Conservation (phyloP, 768 basidiomycete species). For the Suillus discolor region DNA sequence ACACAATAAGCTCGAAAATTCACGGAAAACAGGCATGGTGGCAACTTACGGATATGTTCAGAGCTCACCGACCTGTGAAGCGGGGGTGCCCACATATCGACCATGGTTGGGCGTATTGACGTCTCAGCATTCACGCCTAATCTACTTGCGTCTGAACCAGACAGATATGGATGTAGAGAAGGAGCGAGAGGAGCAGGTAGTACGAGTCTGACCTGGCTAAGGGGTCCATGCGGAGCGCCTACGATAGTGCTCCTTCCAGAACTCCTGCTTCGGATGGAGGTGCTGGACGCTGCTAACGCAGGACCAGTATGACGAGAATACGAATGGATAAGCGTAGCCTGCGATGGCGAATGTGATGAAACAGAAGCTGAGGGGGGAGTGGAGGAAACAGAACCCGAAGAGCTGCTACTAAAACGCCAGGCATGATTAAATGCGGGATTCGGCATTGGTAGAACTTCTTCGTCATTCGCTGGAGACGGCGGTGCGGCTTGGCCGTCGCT, state of each 20-base stretch:
- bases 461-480: slow-evolving; percentile 3
- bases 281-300: slow-evolving; percentile 40
- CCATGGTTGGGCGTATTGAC: slow-evolving; percentile 28
- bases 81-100: slow-evolving; percentile 40
- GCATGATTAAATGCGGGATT: slow-evolving; percentile 7
- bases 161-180: slow-evolving; percentile 27
- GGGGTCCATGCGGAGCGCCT: slow-evolving; percentile 63
- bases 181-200: slow-evolving; percentile 66
- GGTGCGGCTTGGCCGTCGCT: slow-evolving; percentile 17
- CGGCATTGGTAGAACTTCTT: slow-evolving; percentile 3
- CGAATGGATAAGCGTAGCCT: slow-evolving; percentile 13
- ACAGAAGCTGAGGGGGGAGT: slow-evolving; percentile 22
- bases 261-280: slow-evolving; percentile 29
- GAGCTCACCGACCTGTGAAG: slow-evolving; percentile 15
- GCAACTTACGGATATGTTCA: slow-evolving; percentile 14
- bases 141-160: slow-evolving; percentile 15
- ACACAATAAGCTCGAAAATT: slow-evolving; percentile 2
- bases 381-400: slow-evolving; percentile 19
- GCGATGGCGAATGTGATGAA: slow-evolving; percentile 15
- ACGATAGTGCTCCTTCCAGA: slow-evolving; percentile 43
- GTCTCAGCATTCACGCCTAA: slow-evolving; percentile 14
- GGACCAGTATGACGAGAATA: slow-evolving; percentile 34
- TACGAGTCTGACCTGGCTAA: slow-evolving; percentile 65
- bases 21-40: background rate
- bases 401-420: slow-evolving; percentile 13